phyloP scores from a whole-genome alignment of 495 filamentous ascomycete species.

The Corynascus novoguineensis region DNA sequence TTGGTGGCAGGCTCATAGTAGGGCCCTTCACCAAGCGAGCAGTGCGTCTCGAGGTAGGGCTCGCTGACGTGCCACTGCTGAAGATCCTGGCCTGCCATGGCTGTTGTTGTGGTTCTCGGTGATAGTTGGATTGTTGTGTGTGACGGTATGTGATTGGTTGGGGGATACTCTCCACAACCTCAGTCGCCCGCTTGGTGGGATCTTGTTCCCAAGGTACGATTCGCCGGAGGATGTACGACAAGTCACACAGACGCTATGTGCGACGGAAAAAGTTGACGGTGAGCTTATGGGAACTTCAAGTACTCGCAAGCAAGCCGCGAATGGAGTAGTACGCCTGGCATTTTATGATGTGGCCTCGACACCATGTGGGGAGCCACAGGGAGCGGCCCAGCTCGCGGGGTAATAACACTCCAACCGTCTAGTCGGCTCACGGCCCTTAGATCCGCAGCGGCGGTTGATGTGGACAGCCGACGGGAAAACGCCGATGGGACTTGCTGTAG shows the following conservation, averaged over 20 bases:
- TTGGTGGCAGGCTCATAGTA: constrained; percentile 65
- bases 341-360: constrained; percentile 6
- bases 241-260: too few relatives aligned
- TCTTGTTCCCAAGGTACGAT: too few relatives aligned
- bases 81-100: constrained; percentile 26
- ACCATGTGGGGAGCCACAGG: constrained; percentile 9
- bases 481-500: background rate
- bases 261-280: too few relatives aligned
- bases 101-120: constrained; percentile 1
- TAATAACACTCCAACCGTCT: background rate
- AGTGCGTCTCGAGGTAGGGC: constrained; percentile 71
- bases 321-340: background rate
- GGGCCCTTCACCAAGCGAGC: constrained; percentile 76
- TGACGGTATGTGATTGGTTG: background rate
- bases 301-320: background rate
- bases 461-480: constrained; percentile 12
- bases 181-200: background rate
- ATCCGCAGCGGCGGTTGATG: constrained; percentile 19
- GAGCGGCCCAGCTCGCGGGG: constrained; percentile 8
- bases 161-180: too few relatives aligned
- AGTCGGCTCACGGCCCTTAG: constrained; percentile 28
- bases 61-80: constrained; percentile 46
- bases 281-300: too few relatives aligned
- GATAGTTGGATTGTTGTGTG: background rate
- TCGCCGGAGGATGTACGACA: too few relatives aligned